Evolutionary conservation across 768 basidiomycete species (phyloP), one percentile per base, ranked within the genome.

Genomic region (Amanita polypyramis): DNA sequence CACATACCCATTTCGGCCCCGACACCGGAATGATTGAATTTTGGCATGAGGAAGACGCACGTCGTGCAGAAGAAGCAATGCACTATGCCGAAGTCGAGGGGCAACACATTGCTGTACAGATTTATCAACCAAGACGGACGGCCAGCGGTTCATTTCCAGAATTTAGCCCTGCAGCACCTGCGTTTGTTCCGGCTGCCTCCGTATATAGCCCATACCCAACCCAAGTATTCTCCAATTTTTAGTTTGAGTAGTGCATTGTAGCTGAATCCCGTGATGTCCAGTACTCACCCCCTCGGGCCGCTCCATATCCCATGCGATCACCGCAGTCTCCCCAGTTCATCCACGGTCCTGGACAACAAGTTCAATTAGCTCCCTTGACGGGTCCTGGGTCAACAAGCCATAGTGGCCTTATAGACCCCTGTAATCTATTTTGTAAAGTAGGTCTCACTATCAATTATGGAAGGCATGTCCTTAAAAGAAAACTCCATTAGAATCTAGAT

Each of bases 401-500:
- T 58, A 89, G 86, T 53, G 90, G 90, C 15, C 70, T 93, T 21
- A 90, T 91, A 52, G 89, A 91, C 63, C 89, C 90, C 0, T 92
- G 88, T 71, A 91, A 91, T 60, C 65, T 92, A 40, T 92, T 92
- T 63, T 88, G 85, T 74, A 90, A 90, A 72, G 85, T 86, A 50
- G 36, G 69, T 56, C 1, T 5, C 25, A 23, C n/a, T 27, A 17
- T 45, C 29, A 29, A 45, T 15, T 19, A 5, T 8, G 14, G 17
- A 21, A 35, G 43, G 43, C 23, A 35, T 49, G 7, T 43, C 17
- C 52, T 21, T 51, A 20, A n/a, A n/a, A n/a, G n/a, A n/a, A 2
- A 37, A 47, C 27, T 40, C 32, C 5, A 36, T 42, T 59, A 94
- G 88, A 92, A 92, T 60, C 69, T 95, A 43, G 87, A 91, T 62